Percentiles rank a stretch among this genome's conserved stretches.
Evolutionary conservation across 257 asterid genomes (phyloP).

Genomic region (Sherardia arvensis): DNA sequence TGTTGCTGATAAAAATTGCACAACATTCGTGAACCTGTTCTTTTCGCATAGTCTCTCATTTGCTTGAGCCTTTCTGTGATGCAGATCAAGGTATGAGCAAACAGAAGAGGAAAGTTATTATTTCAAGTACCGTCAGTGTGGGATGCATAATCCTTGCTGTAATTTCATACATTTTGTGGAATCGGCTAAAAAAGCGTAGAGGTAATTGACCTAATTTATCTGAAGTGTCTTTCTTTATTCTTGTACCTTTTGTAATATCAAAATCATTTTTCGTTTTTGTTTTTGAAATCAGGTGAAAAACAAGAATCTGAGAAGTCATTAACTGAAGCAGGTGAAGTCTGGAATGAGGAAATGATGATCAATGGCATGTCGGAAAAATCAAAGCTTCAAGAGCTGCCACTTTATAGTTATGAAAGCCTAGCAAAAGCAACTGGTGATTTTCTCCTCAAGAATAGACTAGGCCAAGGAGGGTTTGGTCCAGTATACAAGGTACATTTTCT

Average conservation of each 20-base stretch:
- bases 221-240: not conserved
- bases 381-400: constrained; percentile 7
- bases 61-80: not conserved
- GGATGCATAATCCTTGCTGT: constrained; percentile 14
- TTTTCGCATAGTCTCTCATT: not conserved
- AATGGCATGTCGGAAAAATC: not conserved
- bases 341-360: not conserved
- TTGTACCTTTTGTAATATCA: not conserved
- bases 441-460: constrained; percentile 29
- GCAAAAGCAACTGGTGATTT: constrained; percentile 41
- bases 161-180: constrained; percentile 27
- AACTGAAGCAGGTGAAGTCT: not conserved
- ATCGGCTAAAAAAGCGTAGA: constrained; percentile 25
- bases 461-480: constrained; percentile 62
- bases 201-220: constrained; percentile 24
- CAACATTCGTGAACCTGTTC: not conserved
- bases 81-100: constrained; percentile 20
- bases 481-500: constrained; percentile 54
- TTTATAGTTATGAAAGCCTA: constrained; percentile 21
- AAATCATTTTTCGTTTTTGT: not conserved
- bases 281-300: constrained; percentile 3
- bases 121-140: constrained; percentile 22
- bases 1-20: not conserved
- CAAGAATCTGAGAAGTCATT: not conserved
- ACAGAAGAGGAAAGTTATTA: constrained; percentile 13